These are phyloP conservation scores for Phoma sp. DNA, from an alignment of 2,329 filamentous ascomycete species.

Conservation along the genomic window DNA sequence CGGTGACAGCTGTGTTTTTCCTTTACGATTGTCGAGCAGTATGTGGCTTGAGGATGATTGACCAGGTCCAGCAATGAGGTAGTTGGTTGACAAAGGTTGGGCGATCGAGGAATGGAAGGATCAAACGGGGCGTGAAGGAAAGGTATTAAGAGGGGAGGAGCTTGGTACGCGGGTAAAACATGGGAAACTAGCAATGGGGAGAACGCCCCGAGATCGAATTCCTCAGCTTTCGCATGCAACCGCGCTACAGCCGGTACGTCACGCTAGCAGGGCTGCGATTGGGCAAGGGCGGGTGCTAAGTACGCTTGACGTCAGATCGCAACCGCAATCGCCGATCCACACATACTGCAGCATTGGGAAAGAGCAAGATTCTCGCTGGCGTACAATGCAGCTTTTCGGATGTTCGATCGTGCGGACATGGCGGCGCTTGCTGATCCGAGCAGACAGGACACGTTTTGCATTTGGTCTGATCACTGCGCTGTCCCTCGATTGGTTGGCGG, in stretches of 20 bases:
- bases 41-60: no score
- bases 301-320: constrained; percentile 1
- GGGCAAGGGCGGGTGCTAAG: not conserved
- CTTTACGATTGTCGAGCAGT: not conserved
- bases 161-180: not conserved
- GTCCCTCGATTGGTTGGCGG: not conserved
- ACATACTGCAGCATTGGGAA: constrained; percentile 2
- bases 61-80: no score
- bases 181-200: constrained; percentile 12
- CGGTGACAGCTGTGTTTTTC: not conserved
- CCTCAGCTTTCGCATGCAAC: constrained; percentile 18
- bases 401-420: not conserved
- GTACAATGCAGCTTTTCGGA: not conserved
- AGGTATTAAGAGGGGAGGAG: constrained; percentile 6
- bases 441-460: no score
- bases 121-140: not conserved
- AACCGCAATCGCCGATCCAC: constrained; percentile 8
- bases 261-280: constrained; percentile 4
- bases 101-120: not conserved
- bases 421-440: not conserved
- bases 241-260: constrained; percentile 6
- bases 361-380: not conserved
- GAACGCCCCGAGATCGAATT: constrained; percentile 13
- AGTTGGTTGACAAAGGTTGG: not conserved
- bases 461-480: not conserved